Evolutionary conservation across 108 stramenopile genomes (phyloP).

Genomic region (Cyclotella cryptica): DNA sequence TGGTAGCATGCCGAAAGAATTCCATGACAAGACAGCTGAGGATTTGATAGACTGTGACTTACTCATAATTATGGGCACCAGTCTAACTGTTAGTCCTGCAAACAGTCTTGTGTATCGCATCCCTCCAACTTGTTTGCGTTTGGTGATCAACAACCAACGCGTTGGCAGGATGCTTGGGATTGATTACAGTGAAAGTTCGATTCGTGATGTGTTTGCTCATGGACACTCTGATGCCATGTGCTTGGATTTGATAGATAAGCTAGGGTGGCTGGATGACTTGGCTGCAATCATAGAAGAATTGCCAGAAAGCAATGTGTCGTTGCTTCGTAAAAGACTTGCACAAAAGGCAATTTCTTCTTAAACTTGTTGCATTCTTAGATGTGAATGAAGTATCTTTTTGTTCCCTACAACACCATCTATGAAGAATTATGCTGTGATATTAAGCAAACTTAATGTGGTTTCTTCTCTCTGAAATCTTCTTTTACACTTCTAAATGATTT

Average conservation of each 20-base stretch:
- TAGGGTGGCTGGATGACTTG: slow-evolving; percentile 66
- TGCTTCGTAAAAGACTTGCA: slow-evolving; percentile 52
- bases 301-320: slow-evolving; percentile 55
- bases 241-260: slow-evolving; percentile 57
- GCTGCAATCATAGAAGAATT: slow-evolving; percentile 55
- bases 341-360: background rate
- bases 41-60: slow-evolving; percentile 74
- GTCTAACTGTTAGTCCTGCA: slow-evolving; percentile 75
- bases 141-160: slow-evolving; percentile 80
- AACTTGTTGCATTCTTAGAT: no score
- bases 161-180: slow-evolving; percentile 77
- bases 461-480: no score
- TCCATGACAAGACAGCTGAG: slow-evolving; percentile 64
- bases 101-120: slow-evolving; percentile 77
- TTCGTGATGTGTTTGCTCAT: slow-evolving; percentile 54
- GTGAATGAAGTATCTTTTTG: background rate
- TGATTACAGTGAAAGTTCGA: slow-evolving; percentile 42
- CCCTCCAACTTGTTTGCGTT: slow-evolving; percentile 62
- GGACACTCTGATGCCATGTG: slow-evolving; percentile 58
- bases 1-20: slow-evolving; percentile 70
- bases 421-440: no score
- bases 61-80: slow-evolving; percentile 80
- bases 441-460: no score
- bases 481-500: no score
- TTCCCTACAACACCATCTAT: no score